Percentiles rank a stretch among this genome's conserved stretches.
Evolutionary conservation across 768 basidiomycete genomes (phyloP).

Genomic region (Dioszegia hungarica): DNA sequence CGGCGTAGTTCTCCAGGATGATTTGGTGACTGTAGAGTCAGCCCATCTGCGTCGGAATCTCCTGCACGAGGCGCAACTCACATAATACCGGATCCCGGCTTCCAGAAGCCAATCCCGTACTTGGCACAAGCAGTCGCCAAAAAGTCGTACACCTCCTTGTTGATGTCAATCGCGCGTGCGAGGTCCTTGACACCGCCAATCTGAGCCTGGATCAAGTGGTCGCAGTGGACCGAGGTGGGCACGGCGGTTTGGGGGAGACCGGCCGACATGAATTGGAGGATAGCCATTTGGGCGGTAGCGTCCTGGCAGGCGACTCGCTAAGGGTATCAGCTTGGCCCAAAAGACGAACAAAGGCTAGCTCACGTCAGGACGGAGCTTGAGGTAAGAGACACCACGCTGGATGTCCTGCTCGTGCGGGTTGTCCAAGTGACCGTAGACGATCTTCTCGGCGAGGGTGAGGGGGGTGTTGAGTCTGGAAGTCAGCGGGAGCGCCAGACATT

Average conservation of each 20-base stretch:
- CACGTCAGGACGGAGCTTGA: conserved; percentile 96
- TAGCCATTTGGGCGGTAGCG: conserved; percentile 77
- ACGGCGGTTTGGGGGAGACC: conserved; percentile 97
- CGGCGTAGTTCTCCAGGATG: conserved; percentile 98
- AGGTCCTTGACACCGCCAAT: conserved; percentile 90
- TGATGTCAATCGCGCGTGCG: conserved; percentile 80
- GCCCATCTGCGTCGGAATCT: background rate
- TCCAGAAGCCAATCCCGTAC: conserved; percentile 99
- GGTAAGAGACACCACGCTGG: conserved; percentile 84
- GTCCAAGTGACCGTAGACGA: conserved; percentile 96
- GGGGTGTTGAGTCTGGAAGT: conserved; percentile 71
- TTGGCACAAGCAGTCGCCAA: conserved; percentile 94
- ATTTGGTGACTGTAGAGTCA: conserved; percentile 65
- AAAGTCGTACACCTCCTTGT: conserved; percentile 99
- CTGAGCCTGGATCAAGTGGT: conserved; percentile 98
- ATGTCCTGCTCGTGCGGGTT: conserved; percentile 65
- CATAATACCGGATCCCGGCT: conserved; percentile 97
- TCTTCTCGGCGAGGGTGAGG: conserved; percentile 91
- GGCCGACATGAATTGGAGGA: conserved; percentile 99
- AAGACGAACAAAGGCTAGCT: conserved; percentile 48
- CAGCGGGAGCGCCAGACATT: background rate
- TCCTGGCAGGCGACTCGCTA: conserved; percentile 55
- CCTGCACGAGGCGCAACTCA: conserved; percentile 16
- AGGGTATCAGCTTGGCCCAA: background rate
- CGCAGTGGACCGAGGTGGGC: conserved; percentile 97